phyloP scores from a whole-genome alignment of 1,139 yeast species.

The Blastobotrys serpentis region DNA sequence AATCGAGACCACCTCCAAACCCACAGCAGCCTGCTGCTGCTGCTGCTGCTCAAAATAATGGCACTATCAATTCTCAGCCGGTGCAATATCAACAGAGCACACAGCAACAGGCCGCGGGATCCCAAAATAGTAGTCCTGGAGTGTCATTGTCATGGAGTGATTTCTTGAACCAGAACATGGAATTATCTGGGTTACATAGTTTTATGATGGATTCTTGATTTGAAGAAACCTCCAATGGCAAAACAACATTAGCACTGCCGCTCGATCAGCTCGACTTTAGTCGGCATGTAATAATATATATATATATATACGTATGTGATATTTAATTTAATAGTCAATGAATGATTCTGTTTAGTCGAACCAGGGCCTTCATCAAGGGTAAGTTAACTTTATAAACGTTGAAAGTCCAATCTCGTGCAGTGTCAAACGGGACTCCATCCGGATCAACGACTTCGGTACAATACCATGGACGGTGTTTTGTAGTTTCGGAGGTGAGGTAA shows the following conservation, averaged over 20 bases:
- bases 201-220: conserved; percentile 1
- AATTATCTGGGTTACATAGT: conserved; percentile 31
- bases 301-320: too few relatives aligned
- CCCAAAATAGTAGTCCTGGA: neutral
- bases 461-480: neutral
- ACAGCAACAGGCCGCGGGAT: neutral
- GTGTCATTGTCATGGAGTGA: conserved; percentile 33
- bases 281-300: neutral
- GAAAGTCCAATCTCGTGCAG: neutral
- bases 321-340: too few relatives aligned
- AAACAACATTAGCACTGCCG: neutral
- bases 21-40: neutral
- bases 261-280: neutral
- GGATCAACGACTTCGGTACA: neutral
- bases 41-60: neutral
- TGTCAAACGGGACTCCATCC: neutral
- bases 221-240: neutral
- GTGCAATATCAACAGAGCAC: conserved; percentile 2
- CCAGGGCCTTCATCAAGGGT: too few relatives aligned
- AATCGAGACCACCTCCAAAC: neutral
- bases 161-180: conserved; percentile 32
- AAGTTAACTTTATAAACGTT: neutral
- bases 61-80: neutral
- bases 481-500: neutral
- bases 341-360: too few relatives aligned